These are phyloP conservation scores for Septoria petroselini DNA, from an alignment of 2,329 filamentous ascomycete species.

Conservation along the genomic window DNA sequence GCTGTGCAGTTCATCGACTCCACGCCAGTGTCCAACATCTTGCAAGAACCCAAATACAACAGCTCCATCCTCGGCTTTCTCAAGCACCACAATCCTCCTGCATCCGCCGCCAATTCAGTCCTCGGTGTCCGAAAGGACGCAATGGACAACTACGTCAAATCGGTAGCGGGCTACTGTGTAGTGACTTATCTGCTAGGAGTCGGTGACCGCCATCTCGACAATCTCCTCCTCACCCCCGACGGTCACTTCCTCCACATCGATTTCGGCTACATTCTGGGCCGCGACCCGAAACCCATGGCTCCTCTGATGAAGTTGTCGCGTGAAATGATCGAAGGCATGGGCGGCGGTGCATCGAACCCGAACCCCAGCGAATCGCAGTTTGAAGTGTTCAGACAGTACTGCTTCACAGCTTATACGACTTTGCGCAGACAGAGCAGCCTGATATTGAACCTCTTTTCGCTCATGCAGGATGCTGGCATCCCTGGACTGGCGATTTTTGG, in stretches of 20 bases:
- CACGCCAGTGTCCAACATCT: conserved; percentile 71
- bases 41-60: conserved; percentile 68
- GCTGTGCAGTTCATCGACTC: conserved; percentile 90
- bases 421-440: conserved; percentile 85
- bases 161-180: conserved; percentile 95
- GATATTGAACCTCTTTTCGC: conserved; percentile 88
- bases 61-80: conserved; percentile 77
- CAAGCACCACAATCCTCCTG: conserved; percentile 83
- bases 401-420: conserved; percentile 89
- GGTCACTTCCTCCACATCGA: conserved; percentile 98
- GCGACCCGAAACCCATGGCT: conserved; percentile 95
- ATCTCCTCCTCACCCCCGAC: conserved; percentile 83
- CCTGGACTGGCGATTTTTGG: conserved; percentile 75
- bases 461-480: conserved; percentile 98
- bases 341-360: conserved; percentile 53
- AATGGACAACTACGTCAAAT: conserved; percentile 92
- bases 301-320: conserved; percentile 95
- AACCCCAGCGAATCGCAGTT: conserved; percentile 57
- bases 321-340: conserved; percentile 99
- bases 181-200: conserved; percentile 98
- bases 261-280: conserved; percentile 95
- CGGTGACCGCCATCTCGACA: conserved; percentile 92
- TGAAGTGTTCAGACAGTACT: conserved; percentile 87
- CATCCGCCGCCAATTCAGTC: conserved; percentile 67
- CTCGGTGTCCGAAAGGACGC: conserved; percentile 86